A percentile compares a stretch with the other conserved stretches of the same genome.
phyloP scores from a whole-genome alignment of 2,329 filamentous ascomycete genomes.

The Cladosporium velox region DNA sequence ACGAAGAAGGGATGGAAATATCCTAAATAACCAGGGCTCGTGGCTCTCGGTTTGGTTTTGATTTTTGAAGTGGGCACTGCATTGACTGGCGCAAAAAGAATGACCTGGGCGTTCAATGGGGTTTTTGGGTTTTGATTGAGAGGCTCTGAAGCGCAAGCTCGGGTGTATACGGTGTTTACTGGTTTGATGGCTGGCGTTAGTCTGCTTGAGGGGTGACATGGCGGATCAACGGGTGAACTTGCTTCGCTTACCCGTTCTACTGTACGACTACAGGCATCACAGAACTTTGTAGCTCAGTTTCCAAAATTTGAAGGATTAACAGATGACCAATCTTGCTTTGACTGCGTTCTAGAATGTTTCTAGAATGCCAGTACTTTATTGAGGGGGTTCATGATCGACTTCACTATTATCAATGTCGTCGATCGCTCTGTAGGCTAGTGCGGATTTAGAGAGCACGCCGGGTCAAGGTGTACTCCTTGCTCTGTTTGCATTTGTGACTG shows the following conservation, averaged over 20 bases:
- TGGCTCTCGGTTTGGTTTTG: not conserved
- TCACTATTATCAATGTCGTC: too few species aligned
- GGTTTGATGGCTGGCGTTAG: not conserved
- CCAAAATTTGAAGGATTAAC: not conserved
- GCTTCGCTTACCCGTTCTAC: not conserved
- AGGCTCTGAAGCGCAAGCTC: not conserved
- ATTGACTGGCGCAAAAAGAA: not conserved
- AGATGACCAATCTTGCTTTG: not conserved
- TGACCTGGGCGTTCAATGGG: not conserved
- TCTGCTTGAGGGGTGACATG: not conserved
- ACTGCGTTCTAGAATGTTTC: not conserved
- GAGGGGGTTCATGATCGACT: too few species aligned
- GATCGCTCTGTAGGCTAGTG: too few species aligned
- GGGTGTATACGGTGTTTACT: not conserved
- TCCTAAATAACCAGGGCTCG: conserved; percentile 18
- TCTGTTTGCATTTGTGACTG: too few species aligned
- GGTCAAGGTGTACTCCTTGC: too few species aligned
- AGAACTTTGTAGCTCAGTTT: not conserved
- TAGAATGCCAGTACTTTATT: too few species aligned
- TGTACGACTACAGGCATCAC: not conserved
- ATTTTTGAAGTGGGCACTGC: not conserved
- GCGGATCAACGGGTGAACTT: not conserved
- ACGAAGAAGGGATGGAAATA: conserved; percentile 38
- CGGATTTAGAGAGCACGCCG: too few species aligned
- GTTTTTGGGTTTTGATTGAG: not conserved